Conservation (phyloP, 768 basidiomycete genomes). For the Kwoniella botswanensis region DNA sequence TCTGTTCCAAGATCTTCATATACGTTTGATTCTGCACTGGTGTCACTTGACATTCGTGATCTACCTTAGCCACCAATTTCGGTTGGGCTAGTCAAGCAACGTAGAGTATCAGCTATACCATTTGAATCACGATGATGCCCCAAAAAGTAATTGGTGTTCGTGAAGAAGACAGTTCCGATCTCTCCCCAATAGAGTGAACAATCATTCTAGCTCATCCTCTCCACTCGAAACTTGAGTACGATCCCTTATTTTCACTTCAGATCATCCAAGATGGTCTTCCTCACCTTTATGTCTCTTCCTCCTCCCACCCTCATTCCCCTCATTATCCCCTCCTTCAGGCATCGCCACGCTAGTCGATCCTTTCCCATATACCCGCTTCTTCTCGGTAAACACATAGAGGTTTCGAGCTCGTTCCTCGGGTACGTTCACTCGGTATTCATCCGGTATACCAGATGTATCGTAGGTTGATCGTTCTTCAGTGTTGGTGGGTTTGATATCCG, state of each 20-base stretch:
- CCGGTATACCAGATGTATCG: conserved; percentile 58
- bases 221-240: too few relatives aligned
- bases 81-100: conserved; percentile 34
- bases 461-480: conserved; percentile 21
- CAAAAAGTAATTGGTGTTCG: too few relatives aligned
- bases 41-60: conserved; percentile 46
- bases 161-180: too few relatives aligned
- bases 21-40: conserved; percentile 40
- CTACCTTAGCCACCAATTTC: conserved; percentile 38
- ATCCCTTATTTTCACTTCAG: too few relatives aligned
- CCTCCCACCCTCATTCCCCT: conserved; percentile 20
- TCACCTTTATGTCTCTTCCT: conserved; percentile 42
- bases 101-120: neutral
- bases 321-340: conserved; percentile 4
- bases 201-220: too few relatives aligned
- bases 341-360: conserved; percentile 1
- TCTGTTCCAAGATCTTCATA: conserved; percentile 36
- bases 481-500: conserved; percentile 36
- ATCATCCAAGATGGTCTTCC: neutral
- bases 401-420: conserved; percentile 73
- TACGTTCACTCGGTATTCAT: conserved; percentile 86
- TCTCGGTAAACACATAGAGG: conserved; percentile 45
- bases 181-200: too few relatives aligned
- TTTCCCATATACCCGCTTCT: conserved; percentile 30
- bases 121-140: too few relatives aligned